Evolutionary conservation across 2,329 filamentous ascomycete genomes (phyloP).

Genomic region (Neospermospora avenae): DNA sequence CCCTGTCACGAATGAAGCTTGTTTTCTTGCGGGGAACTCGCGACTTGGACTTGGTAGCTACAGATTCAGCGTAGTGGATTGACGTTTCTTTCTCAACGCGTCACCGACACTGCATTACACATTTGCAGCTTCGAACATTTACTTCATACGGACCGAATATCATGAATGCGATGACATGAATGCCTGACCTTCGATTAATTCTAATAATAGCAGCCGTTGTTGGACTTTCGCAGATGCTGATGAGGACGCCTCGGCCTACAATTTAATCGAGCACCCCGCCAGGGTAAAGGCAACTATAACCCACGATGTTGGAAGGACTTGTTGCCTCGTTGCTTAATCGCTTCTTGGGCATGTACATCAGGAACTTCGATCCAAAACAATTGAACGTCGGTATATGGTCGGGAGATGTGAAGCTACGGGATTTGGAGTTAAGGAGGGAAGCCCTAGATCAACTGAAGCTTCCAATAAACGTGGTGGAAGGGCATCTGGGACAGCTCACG

Average conservation of each 20-base stretch:
- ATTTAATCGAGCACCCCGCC: constrained; percentile 50
- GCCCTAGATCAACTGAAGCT: constrained; percentile 96
- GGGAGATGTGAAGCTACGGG: constrained; percentile 90
- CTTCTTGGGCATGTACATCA: constrained; percentile 99
- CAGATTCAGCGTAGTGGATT: neutral
- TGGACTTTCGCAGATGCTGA: constrained; percentile 20
- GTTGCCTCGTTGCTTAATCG: constrained; percentile 97
- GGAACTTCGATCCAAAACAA: constrained; percentile 98
- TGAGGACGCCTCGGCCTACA: constrained; percentile 18
- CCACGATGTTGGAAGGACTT: constrained; percentile 90
- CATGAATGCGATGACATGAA: constrained; percentile 23
- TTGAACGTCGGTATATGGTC: constrained; percentile 99
- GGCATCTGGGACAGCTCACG: constrained; percentile 88
- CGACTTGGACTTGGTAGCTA: neutral
- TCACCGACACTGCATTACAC: constrained; percentile 7
- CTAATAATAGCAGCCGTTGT: neutral
- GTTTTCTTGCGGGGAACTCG: constrained; percentile 13
- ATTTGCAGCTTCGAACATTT: neutral
- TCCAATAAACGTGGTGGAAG: constrained; percentile 93
- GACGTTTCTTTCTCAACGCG: constrained; percentile 1
- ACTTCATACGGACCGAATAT: neutral
- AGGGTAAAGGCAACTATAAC: constrained; percentile 64
- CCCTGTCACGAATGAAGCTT: constrained; percentile 5
- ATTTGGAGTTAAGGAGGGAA: constrained; percentile 90
- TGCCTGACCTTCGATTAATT: neutral